Conservation (phyloP, 2,329 filamentous ascomycete genomes). For the Trichophyton schoenleinii region DNA sequence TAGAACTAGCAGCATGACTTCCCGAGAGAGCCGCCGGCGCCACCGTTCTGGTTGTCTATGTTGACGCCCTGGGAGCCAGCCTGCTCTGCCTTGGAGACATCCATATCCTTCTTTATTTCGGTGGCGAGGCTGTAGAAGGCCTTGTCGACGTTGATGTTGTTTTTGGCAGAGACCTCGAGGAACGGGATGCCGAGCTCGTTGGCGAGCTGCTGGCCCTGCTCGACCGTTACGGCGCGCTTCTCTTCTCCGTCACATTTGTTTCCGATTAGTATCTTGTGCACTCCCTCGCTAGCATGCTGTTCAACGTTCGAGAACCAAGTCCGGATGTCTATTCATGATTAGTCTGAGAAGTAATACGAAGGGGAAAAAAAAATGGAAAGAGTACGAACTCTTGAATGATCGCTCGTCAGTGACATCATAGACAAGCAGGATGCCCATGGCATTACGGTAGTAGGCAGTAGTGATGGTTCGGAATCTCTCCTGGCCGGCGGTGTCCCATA, state of each 20-base stretch:
- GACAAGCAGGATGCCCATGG: constrained; percentile 94
- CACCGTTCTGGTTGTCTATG: constrained; percentile 50
- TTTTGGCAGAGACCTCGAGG: constrained; percentile 96
- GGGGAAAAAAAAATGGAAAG: constrained; percentile 13
- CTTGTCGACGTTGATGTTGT: constrained; percentile 99
- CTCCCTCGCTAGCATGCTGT: constrained; percentile 93
- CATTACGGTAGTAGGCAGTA: constrained; percentile 94
- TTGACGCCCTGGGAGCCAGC: constrained; percentile 49
- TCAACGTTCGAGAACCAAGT: constrained; percentile 99
- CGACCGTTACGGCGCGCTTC: constrained; percentile 86
- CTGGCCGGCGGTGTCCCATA: constrained; percentile 98
- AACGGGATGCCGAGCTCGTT: constrained; percentile 96
- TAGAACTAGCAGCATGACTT: constrained; percentile 62
- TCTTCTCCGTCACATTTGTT: constrained; percentile 99
- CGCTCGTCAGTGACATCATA: constrained; percentile 97
- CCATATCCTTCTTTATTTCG: constrained; percentile 98
- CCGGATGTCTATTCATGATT: constrained; percentile 61
- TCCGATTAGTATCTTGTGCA: constrained; percentile 98
- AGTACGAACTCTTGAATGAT: constrained; percentile 78
- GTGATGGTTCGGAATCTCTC: constrained; percentile 98
- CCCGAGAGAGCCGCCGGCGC: constrained; percentile 38
- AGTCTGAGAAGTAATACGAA: background rate
- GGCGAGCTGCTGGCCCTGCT: constrained; percentile 83
- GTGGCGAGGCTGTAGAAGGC: constrained; percentile 90
- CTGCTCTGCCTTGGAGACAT: constrained; percentile 69